phyloP scores from a whole-genome alignment of 768 basidiomycete genomes.

The Nidularia pulvinata region DNA sequence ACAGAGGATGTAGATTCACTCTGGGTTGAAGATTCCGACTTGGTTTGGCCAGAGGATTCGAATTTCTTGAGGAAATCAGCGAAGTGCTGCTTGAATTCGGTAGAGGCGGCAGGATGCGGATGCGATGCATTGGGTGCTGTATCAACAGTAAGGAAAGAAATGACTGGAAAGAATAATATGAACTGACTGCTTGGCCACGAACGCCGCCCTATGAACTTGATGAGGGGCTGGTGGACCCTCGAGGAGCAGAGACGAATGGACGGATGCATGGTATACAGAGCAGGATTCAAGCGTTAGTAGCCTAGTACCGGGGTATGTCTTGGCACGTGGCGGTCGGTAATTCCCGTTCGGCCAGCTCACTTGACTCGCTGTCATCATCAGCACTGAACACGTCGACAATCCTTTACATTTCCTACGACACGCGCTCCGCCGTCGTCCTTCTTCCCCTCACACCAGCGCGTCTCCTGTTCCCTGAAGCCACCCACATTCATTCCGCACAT shows the following conservation, averaged over 20 bases:
- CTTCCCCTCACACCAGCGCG: no score
- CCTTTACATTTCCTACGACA: no score
- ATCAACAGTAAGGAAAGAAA: not conserved
- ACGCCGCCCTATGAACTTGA: constrained; percentile 63
- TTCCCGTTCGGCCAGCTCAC: no score
- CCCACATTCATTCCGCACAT: no score
- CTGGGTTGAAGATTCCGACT: constrained; percentile 10
- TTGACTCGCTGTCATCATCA: no score
- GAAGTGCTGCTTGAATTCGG: constrained; percentile 53
- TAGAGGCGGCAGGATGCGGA: constrained; percentile 70
- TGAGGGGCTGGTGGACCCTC: constrained; percentile 56
- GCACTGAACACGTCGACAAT: no score
- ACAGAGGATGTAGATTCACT: constrained; percentile 4
- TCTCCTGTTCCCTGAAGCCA: no score
- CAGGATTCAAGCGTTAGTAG: not conserved
- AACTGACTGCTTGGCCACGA: constrained; percentile 43
- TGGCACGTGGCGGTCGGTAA: no score
- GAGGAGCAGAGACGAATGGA: constrained; percentile 26
- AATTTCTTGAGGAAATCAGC: constrained; percentile 37
- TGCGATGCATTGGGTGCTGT: constrained; percentile 38
- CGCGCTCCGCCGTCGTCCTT: no score
- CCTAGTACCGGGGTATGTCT: no score
- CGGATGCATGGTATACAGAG: constrained; percentile 13
- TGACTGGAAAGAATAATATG: not conserved
- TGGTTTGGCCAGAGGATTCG: constrained; percentile 13